Percentiles rank a stretch among this genome's conserved stretches.
Conservation (phyloP, 345 rosid species). For the Citrus hindsii region DNA sequence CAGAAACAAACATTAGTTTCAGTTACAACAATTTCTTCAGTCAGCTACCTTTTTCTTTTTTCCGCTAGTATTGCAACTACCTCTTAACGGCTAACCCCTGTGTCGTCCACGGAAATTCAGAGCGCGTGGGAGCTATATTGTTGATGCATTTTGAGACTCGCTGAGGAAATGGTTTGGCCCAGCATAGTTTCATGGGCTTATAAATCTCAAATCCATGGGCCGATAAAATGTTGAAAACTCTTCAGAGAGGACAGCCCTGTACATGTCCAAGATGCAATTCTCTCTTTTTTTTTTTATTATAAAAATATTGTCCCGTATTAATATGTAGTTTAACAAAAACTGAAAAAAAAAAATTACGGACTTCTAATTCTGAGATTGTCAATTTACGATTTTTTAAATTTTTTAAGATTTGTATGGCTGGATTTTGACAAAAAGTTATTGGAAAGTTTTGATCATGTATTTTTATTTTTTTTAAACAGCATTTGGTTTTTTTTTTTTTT, state of each 20-base stretch:
- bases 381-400: too few relatives aligned
- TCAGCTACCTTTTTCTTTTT: not conserved
- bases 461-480: too few relatives aligned
- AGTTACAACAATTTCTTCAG: not conserved
- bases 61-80: not conserved
- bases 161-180: not conserved
- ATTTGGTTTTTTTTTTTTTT: too few relatives aligned
- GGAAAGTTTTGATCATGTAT: too few relatives aligned
- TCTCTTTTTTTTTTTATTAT: too few relatives aligned
- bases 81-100: not conserved
- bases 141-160: not conserved
- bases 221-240: not conserved
- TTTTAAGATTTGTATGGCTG: too few relatives aligned
- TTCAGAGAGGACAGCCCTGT: not conserved
- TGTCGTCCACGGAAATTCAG: not conserved
- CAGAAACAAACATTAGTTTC: constrained; percentile 20
- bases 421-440: too few relatives aligned
- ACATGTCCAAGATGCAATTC: not conserved
- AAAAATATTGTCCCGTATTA: too few relatives aligned
- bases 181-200: not conserved
- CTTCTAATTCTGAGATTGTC: too few relatives aligned
- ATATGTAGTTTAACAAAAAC: too few relatives aligned
- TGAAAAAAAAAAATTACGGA: too few relatives aligned
- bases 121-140: not conserved
- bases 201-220: too few relatives aligned